These are phyloP conservation scores for Cucurbitaria berberidis DNA, from an alignment of 2,329 filamentous ascomycete species.

Conservation along the genomic window DNA sequence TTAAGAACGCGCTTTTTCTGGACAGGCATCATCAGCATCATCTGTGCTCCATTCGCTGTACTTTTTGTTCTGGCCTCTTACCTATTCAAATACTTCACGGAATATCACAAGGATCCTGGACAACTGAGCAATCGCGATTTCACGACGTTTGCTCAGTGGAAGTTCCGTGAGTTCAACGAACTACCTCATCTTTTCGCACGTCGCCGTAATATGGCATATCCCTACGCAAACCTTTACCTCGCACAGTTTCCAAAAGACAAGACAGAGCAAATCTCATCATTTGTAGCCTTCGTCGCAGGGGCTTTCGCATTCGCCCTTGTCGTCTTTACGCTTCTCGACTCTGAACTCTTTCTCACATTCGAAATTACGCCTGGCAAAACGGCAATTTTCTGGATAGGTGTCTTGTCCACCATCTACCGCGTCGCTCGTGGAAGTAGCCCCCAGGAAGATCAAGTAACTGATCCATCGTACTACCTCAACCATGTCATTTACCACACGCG, in stretches of 20 bases:
- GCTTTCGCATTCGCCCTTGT: constrained; percentile 86
- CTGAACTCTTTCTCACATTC: constrained; percentile 88
- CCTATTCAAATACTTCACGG: constrained; percentile 94
- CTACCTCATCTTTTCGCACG: constrained; percentile 90
- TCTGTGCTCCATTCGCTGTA: constrained; percentile 87
- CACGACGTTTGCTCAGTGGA: constrained; percentile 94
- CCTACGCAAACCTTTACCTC: constrained; percentile 88
- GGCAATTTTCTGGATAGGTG: constrained; percentile 85
- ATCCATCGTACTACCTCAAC: constrained; percentile 85
- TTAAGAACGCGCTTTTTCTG: constrained; percentile 80
- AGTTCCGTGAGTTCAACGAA: constrained; percentile 98
- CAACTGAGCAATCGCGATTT: constrained; percentile 88
- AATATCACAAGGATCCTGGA: constrained; percentile 93
- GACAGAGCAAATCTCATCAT: constrained; percentile 81
- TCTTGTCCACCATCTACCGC: constrained; percentile 84
- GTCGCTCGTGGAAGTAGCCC: constrained; percentile 82
- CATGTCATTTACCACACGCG: constrained; percentile 93
- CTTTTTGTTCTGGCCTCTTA: constrained; percentile 85
- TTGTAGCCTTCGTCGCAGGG: constrained; percentile 85
- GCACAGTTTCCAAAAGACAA: constrained; percentile 97
- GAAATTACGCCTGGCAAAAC: constrained; percentile 89
- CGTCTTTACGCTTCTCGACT: constrained; percentile 83
- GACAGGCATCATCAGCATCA: constrained; percentile 82
- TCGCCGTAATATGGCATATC: constrained; percentile 90
- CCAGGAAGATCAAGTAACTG: constrained; percentile 85